Conservation (phyloP, 352 stramenopile species). For the Phytophthora pinifolia region DNA sequence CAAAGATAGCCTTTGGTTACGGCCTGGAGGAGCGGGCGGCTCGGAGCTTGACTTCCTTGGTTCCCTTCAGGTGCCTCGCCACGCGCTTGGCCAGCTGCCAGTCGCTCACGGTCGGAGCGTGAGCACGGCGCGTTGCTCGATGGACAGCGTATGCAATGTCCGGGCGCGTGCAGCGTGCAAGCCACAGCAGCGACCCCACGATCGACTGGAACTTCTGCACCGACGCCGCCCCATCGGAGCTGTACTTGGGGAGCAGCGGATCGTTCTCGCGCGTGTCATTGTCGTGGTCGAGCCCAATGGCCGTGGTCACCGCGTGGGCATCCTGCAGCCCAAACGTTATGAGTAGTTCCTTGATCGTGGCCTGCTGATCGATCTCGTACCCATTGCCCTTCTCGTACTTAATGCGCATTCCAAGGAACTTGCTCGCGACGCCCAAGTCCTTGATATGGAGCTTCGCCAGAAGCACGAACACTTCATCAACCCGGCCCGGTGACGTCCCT, state of each 20-base stretch:
- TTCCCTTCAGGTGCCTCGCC: conserved; percentile 13
- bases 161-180: conserved; percentile 22
- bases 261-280: conserved; percentile 21
- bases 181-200: conserved; percentile 32
- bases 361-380: too few relatives aligned
- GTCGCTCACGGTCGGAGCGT: conserved; percentile 11
- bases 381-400: too few relatives aligned
- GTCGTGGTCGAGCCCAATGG: conserved; percentile 16
- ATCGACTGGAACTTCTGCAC: conserved; percentile 38
- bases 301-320: too few relatives aligned
- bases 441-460: conserved; percentile 32
- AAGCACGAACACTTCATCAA: conserved; percentile 23
- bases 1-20: too few relatives aligned
- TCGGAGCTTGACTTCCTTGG: too few relatives aligned
- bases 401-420: conserved; percentile 34
- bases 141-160: conserved; percentile 33
- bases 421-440: too few relatives aligned
- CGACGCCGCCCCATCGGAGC: too few relatives aligned
- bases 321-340: too few relatives aligned
- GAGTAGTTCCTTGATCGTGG: not conserved
- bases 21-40: too few relatives aligned
- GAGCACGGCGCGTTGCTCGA: conserved; percentile 7
- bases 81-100: conserved; percentile 24
- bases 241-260: too few relatives aligned
- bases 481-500: not conserved